Evolutionary conservation across 2,329 filamentous ascomycete species (phyloP), one percentile per base, ranked within the genome.

Genomic region (Diaporthe australafricana): DNA sequence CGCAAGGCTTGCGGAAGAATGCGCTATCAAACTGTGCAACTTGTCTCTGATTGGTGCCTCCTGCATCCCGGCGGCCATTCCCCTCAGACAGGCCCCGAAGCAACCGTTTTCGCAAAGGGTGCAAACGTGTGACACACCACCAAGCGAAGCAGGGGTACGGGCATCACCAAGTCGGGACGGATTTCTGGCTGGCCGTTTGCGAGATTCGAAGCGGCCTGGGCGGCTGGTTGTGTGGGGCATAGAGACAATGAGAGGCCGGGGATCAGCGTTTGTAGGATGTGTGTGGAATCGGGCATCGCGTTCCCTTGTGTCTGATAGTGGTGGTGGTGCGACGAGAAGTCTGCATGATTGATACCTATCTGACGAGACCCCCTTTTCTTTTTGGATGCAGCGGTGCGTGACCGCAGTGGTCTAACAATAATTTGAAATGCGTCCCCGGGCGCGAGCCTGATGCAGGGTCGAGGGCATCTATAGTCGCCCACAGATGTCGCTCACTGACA

Each of bases 11-110:
- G 65, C 67, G 69, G 48, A 69, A 47, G 40, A 67, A 65, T 47
- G 50, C 70, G 60, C 38, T 52, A 60, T 63, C 50, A 55, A 62
- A 47, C 62, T 52, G 65, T 53, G 53, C 52, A 32, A 56, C 60
- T 72, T 38, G 65, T 70, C 50, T 72, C 69, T 69, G 50, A 73
- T 72, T 72, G 72, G 72, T 60, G 66, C 66, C 40, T 72, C 57
- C 70, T 53, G 60, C 66, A 71, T 69, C 66, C 50, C 35, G 72
- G 48, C 55, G 63, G 72, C 42, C 45, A 65, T 57, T 56, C 56
- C 72, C 68, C 47, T 48, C 52, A 70, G 70, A 69, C 66, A 56
- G 62, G 62, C 38, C 65, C 63, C 65, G 55, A 68, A 63, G 52
- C 48, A 63, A 66, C 70, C 70, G 63, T 62, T 53, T 40, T 68